Conservation (phyloP, 208 protist genomes). For the Blastocrithidia nonstop region DNA sequence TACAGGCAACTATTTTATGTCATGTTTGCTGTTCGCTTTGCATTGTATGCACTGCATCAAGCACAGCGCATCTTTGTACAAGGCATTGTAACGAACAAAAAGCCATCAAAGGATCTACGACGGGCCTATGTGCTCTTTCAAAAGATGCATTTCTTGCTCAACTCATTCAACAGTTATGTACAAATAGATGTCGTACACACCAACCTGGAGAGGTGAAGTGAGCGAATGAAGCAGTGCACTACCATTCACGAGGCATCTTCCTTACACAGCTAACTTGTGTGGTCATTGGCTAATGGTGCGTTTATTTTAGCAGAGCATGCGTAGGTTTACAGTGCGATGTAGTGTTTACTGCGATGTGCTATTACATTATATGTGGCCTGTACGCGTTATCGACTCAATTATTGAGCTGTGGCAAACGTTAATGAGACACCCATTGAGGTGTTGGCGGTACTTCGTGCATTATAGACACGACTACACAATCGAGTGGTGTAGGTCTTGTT, state of each 20-base stretch:
- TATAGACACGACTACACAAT: slow-evolving; percentile 8
- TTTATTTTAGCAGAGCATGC: slow-evolving; percentile 46
- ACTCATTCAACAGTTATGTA: slow-evolving; percentile 43
- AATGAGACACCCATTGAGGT: slow-evolving; percentile 53
- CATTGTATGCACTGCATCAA: slow-evolving; percentile 36
- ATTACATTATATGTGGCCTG: slow-evolving; percentile 46
- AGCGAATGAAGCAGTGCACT: slow-evolving; percentile 15
- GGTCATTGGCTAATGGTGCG: slow-evolving; percentile 44
- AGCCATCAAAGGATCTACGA: slow-evolving; percentile 40
- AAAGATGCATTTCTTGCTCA: slow-evolving; percentile 38
- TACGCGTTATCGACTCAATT: slow-evolving; percentile 37
- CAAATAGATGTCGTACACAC: slow-evolving; percentile 56
- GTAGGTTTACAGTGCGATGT: slow-evolving; percentile 24
- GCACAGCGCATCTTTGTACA: slow-evolving; percentile 35
- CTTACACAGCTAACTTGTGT: slow-evolving; percentile 60
- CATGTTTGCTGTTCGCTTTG: slow-evolving; percentile 40
- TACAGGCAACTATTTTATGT: slow-evolving; percentile 64
- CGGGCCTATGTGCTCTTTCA: slow-evolving; percentile 50
- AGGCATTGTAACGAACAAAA: slow-evolving; percentile 34
- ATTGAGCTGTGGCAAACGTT: slow-evolving; percentile 50
- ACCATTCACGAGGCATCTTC: slow-evolving; percentile 61
- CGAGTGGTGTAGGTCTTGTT: no score
- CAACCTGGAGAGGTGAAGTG: slow-evolving; percentile 19
- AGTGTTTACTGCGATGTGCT: slow-evolving; percentile 15
- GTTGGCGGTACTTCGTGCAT: slow-evolving; percentile 25